Base-by-base conservation (phyloP, 2,329 filamentous ascomycete species). In the Hymenoscyphus repandus region DNA sequence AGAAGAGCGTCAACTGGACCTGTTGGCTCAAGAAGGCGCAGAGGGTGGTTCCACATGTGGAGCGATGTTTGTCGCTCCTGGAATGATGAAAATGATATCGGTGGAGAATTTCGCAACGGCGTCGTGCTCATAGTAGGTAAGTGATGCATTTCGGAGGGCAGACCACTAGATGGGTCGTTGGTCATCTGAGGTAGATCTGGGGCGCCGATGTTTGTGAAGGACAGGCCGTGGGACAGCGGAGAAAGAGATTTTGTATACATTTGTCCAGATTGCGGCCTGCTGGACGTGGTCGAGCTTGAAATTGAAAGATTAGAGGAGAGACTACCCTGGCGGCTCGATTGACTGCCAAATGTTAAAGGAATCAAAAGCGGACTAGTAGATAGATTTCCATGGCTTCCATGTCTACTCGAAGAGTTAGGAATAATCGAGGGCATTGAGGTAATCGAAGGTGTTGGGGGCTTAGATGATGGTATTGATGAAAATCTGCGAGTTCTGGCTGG, bases 1-100 rank as follows among this genome's bases (percentile, higher is more conserved):
- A 70, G 49, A 33, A 70, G 61, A 36, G 63, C 60, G 45, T 72
- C 68, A 20, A 68, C 59, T 41, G 65, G 66, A 45, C 62, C 67
- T 22, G 60, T 62, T 31, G 66, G 60, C 38, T 60, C 53, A 6
- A 61, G 54, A 32, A 60, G 66, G 39, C 66, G 58, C 42, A 72
- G 56, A 22, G 67, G 64, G 40, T 66, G 52, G 53, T 69, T 66
- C 68, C 67, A 68, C n/a, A 57, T 32, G 41, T 47, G 52, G 38
- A n/a, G n/a, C n/a, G 39, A 20, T 18, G 32, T 48, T 18, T 27
- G 66, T 62, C 2, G 47, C 30, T 37, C 27, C 7, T 10, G 18
- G 20, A 34, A 34, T 22, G 60, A 9, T 69, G 68, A 58, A 61
- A 27, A 33, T 17, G 15, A 38, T 34, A 18, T 36, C 9, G 22